Base-by-base conservation (phyloP, 2,329 filamentous ascomycete genomes). In the Colletotrichum spinosum region DNA sequence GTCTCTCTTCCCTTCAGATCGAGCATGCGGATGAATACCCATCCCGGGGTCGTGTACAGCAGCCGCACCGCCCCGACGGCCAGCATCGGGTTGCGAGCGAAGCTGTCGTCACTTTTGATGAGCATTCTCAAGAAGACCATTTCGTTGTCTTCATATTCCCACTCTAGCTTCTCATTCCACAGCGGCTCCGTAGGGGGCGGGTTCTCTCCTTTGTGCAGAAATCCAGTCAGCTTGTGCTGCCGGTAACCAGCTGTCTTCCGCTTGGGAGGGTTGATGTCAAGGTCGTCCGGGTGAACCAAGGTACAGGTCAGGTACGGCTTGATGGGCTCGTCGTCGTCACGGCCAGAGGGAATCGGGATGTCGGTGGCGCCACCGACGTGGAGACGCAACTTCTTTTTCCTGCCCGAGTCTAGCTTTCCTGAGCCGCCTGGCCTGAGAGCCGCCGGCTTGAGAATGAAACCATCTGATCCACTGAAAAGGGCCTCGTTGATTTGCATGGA, bases 401-500 rank as follows among this genome's bases (percentile, higher is more conserved):
- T 44, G 52, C 71, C 72, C 25, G 79, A 78, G 3, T 78, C 79
- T 33, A 87, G 72, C 8, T 76, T 79, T 10, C 86, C 86, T 51
- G 74, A 78, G 3, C 87, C 88, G 6, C 85, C 87, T 0, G 78
- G 74, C 3, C 89, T 86, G 1, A 92, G 79, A 1, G 84, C 80
- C 0, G 83, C 81, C 0, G 89, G 89, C 73, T 92, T 92, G 25
- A 91, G 78, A 1, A 91, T 84, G 70, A 86, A 91, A 8, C 89
- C 89, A 35, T 87, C 86, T 0, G 88, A 87, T 11, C 88, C 88
- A 51, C 80, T 83, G 74, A 92, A 91, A 0, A 92, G 79, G 0
- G 89, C 89, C 70, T 90, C 88, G 72, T 91, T 91, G 69, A 91
- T 79, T 74, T 91, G 89, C 78, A 89, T 88, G 71, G 83, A 83